phyloP scores from a whole-genome alignment of 371 early-diverging fungal genomes.

The Nematocida ironsii region DNA sequence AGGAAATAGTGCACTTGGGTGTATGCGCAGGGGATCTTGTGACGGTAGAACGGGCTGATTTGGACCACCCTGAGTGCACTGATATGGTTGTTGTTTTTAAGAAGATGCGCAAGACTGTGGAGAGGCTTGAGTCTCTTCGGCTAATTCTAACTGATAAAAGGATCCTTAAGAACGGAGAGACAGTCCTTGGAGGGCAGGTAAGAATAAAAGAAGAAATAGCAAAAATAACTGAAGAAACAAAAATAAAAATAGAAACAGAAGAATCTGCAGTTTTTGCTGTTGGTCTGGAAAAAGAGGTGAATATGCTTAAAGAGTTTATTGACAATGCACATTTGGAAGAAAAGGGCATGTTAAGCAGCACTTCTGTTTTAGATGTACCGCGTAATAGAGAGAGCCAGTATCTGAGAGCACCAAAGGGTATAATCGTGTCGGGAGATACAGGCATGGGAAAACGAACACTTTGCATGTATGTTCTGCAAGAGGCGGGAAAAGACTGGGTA shows the following conservation, averaged over 20 bases:
- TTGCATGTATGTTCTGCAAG: constrained; percentile 17
- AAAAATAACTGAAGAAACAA: constrained; percentile 18
- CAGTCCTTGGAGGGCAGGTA: constrained; percentile 18
- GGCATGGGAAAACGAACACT: constrained; percentile 52
- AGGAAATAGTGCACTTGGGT: constrained; percentile 32
- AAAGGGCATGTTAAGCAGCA: neutral
- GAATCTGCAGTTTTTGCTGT: neutral
- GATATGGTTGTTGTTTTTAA: constrained; percentile 13
- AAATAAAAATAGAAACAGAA: constrained; percentile 36
- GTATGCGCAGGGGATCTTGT: constrained; percentile 22
- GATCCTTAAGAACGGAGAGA: neutral
- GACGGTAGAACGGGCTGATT: neutral
- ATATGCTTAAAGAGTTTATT: constrained; percentile 8
- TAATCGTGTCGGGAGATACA: constrained; percentile 15
- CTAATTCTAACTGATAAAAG: constrained; percentile 41
- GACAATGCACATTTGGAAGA: neutral
- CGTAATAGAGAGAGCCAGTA: neutral
- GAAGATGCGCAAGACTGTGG: constrained; percentile 33
- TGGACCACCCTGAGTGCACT: neutral
- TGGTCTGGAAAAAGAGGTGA: constrained; percentile 34
- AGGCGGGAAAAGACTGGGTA: constrained; percentile 41
- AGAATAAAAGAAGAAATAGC: constrained; percentile 7
- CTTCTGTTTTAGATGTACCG: neutral
- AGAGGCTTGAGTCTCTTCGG: constrained; percentile 32
- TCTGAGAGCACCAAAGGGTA: neutral